Base-by-base conservation (phyloP, 1,139 yeast genomes). In the Candida smagusa region DNA sequence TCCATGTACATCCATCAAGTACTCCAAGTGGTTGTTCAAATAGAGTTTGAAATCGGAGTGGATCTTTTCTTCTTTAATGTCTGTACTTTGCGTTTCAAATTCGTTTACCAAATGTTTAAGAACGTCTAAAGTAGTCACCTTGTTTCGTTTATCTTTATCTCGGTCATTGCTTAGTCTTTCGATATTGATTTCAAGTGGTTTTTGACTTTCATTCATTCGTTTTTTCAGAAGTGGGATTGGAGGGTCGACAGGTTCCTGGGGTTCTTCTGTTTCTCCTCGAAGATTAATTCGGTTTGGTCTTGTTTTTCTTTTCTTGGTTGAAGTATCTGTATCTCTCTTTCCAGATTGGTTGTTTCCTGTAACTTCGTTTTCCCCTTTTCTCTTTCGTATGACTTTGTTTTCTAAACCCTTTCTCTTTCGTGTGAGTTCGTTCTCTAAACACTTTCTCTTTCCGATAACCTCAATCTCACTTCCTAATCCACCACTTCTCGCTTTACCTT, bases 101-200 rank as follows among this genome's bases (percentile, higher is more conserved):
- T 53, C 52, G 8, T 48, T 48, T 5, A 66, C 56, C 24, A 67
- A 49, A 35, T 64, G 64, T 39, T 57, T 58, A 9, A 70, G 46
- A 4, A 68, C 74, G 43, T 70, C 75, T 3, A 70, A 39, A 0
- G 71, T 64, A 37, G 61, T 62, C 30, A 66, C 33, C 33, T 52
- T 57, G 26, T 50, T 47, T 29, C 69, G 45, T 35, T 52, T 58
- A 37, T 59, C 64, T 26, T 56, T 44, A 11, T 56, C 54, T 19
- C 46, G 42, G 9, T 50, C 54, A 2, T 50, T 49, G 5, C 46
- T 40, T 6, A 68, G 42, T 31, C 72, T 44, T 26, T 63, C 65
- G 1, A 64, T 45, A 29, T 63, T 60, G 1, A 68, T 49, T 6
- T 41, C 34, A 28, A 67, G 36, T 2, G 72, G 66, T 31, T 53